Evolutionary conservation across 441 rosid species (phyloP).

Genomic region (Geranium incanum): DNA sequence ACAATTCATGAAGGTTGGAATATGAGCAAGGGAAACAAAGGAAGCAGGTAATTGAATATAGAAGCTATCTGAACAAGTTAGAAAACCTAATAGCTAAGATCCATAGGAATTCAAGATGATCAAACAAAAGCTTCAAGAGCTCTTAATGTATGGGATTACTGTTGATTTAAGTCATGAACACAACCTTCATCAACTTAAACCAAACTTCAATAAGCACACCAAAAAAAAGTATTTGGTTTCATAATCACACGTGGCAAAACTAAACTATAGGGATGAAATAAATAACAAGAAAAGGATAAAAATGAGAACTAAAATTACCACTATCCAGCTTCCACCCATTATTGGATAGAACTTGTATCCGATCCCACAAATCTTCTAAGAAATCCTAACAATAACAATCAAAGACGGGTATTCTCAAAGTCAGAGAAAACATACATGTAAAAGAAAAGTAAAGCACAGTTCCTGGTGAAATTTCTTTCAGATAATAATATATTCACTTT

Average conservation of each 20-base stretch:
- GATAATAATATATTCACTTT: neutral
- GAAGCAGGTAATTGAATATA: neutral
- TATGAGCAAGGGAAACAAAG: no score
- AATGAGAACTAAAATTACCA: slow-evolving; percentile 39
- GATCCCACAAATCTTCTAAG: slow-evolving; percentile 87
- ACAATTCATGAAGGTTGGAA: no score
- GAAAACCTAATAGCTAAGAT: slow-evolving; percentile 1
- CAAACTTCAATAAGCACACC: neutral
- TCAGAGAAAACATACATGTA: neutral
- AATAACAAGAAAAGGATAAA: neutral
- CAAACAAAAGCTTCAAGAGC: neutral
- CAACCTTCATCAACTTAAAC: neutral
- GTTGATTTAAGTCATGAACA: neutral
- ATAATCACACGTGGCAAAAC: slow-evolving; percentile 6
- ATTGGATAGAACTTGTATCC: slow-evolving; percentile 62
- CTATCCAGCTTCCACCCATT: slow-evolving; percentile 94
- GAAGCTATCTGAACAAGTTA: neutral
- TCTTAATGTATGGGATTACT: neutral
- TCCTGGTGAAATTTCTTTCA: neutral
- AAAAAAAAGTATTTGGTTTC: neutral
- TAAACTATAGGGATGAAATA: neutral
- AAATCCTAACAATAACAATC: slow-evolving; percentile 54
- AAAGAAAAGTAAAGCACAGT: neutral
- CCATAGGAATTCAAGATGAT: neutral
- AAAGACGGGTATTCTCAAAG: neutral